phyloP scores from a whole-genome alignment of 768 basidiomycete genomes.

The Lactarius akahatsu region DNA sequence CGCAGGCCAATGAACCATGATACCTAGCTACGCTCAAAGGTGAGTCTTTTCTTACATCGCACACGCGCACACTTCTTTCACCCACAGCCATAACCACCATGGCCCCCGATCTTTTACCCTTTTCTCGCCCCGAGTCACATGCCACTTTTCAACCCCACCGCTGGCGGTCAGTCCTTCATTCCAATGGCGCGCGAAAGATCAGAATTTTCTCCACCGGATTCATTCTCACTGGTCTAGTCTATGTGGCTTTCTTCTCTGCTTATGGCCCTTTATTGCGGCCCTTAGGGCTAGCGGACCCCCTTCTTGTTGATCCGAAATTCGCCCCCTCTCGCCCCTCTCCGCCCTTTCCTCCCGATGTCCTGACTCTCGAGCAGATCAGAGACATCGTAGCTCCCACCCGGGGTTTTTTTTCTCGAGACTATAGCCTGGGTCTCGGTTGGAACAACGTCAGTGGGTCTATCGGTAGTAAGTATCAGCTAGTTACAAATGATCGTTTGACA shows the following conservation, averaged over 20 bases:
- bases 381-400: too few species aligned
- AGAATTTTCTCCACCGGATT: constrained; percentile 16
- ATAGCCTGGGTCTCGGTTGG: too few species aligned
- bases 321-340: neutral
- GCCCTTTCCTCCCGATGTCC: too few species aligned
- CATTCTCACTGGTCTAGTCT: constrained; percentile 11
- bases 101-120: too few species aligned
- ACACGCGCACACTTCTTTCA: neutral
- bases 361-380: too few species aligned
- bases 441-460: too few species aligned
- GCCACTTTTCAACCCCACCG: constrained; percentile 4
- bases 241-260: constrained; percentile 9
- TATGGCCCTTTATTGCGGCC: neutral
- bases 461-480: too few species aligned
- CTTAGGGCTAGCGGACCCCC: neutral
- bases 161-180: neutral
- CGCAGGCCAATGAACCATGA: neutral
- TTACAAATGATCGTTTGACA: too few species aligned
- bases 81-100: neutral
- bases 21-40: neutral
- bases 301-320: neutral
- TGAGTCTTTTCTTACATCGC: neutral
- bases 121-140: neutral
- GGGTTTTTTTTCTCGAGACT: too few species aligned
- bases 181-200: neutral